A percentile compares a stretch with the other conserved stretches of the same genome.
Evolutionary conservation across 2,329 filamentous ascomycete species (phyloP).

Genomic region (Botrytis elliptica): DNA sequence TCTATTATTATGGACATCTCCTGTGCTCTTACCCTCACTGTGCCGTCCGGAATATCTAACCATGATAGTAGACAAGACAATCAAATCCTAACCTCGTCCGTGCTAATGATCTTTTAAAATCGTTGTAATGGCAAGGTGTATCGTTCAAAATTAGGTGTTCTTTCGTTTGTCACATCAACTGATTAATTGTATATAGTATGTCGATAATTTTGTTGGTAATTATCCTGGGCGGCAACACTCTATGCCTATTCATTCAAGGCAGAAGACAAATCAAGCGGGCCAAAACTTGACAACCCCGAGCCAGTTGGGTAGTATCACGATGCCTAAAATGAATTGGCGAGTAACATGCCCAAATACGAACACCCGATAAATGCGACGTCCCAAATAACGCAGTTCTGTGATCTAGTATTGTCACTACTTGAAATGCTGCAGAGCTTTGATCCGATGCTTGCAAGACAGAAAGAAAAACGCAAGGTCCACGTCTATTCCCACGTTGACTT

Average conservation of each 20-base stretch:
- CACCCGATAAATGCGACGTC: background rate
- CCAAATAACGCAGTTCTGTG: background rate
- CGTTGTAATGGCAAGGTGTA: background rate
- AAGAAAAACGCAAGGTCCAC: background rate
- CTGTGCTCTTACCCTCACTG: no score
- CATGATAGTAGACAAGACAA: background rate
- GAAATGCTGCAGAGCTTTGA: background rate
- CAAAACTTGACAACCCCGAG: background rate
- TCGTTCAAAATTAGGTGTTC: background rate
- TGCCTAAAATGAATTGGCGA: background rate
- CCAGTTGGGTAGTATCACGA: background rate
- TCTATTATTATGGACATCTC: no score
- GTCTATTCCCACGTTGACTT: background rate
- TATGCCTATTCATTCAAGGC: no score
- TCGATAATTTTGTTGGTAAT: background rate
- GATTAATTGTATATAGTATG: background rate
- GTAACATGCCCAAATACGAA: background rate
- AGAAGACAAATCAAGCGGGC: background rate
- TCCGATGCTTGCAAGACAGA: background rate
- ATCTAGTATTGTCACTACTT: background rate
- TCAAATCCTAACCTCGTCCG: background rate
- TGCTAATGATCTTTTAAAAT: background rate
- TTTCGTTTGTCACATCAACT: background rate
- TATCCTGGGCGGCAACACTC: background rate
- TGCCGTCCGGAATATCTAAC: background rate